These are phyloP conservation scores for Stenocarpella maydis DNA, from an alignment of 2,329 filamentous ascomycete species.

Conservation along the genomic window DNA sequence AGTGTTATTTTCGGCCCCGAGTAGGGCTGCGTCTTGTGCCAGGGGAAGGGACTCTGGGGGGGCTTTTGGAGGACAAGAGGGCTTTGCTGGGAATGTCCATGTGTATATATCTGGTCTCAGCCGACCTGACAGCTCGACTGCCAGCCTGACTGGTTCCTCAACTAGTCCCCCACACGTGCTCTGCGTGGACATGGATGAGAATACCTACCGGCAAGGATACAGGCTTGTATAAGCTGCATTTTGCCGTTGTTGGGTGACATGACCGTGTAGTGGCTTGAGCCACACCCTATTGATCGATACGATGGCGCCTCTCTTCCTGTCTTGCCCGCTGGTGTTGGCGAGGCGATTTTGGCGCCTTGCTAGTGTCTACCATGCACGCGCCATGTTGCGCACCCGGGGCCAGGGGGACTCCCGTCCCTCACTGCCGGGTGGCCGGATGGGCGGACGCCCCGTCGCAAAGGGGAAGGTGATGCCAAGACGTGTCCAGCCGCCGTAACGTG, in stretches of 20 bases:
- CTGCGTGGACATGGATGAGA: not conserved
- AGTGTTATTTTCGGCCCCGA: slow-evolving; percentile 52
- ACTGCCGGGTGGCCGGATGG: not conserved
- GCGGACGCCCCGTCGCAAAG: not conserved
- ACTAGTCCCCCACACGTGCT: slow-evolving; percentile 7
- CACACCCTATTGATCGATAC: slow-evolving; percentile 2
- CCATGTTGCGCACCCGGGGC: slow-evolving; percentile 10
- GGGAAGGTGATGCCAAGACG: slow-evolving; percentile 7
- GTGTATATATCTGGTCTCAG: slow-evolving; percentile 44
- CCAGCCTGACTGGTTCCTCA: not conserved
- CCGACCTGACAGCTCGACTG: not conserved
- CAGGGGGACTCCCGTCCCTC: not conserved
- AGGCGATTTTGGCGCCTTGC: not conserved
- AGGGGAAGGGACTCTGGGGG: not conserved
- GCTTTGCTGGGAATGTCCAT: not conserved
- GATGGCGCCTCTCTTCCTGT: not conserved
- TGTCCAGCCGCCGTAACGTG: slow-evolving; percentile 9
- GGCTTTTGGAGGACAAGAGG: not conserved
- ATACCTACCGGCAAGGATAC: slow-evolving; percentile 9
- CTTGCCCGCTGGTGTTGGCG: slow-evolving; percentile 10
- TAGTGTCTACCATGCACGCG: not conserved
- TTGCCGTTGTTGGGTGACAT: slow-evolving; percentile 11
- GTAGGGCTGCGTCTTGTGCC: not conserved
- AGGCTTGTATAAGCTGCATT: slow-evolving; percentile 5
- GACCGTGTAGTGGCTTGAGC: slow-evolving; percentile 12